Evolutionary conservation across 768 basidiomycete species (phyloP), one percentile per base, ranked within the genome.

Genomic region (Podaxis rugospora): DNA sequence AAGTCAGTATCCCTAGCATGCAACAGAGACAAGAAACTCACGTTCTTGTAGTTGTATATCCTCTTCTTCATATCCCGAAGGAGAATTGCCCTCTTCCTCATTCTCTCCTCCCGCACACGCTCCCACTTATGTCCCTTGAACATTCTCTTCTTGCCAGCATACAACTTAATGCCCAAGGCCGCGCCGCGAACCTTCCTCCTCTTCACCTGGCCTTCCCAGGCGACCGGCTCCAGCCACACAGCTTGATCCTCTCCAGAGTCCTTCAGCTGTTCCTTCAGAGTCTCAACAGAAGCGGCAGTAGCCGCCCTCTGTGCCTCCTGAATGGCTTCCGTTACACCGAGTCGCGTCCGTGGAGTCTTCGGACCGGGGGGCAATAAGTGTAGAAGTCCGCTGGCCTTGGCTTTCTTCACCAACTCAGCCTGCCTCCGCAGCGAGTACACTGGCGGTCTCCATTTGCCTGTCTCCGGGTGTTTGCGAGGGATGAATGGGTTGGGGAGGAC

Each of bases 71-170:
- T 92, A 69, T 85, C 83, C 66, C 84, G 80, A 80, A 92, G 74
- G 59, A 90, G 75, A 53, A 86, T 78, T 58, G 74, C 74, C 64
- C 76, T 83, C 68, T 78, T 81, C 67, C 73, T 74, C 59, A 74
- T 71, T 65, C 76, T 76, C 68, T 78, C 76, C 59, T 75, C 78
- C 65, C 76, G 78, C 64, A 75, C 69, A 37, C 89, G 82, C 75
- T 93, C 88, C 88, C 89, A 92, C 66, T 83, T 89, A 79, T 93
- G 92, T n/a, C 92, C 92, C 79, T 93, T 94, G 84, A 94, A 93
- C 92, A 93, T 93, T 63, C 82, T 78, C 79, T 85, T 89, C 82
- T 83, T 89, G 61, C 80, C 85, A 9, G 87, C 84, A 65, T 93
- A 94, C 65, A 93, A 72, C 57, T 83, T 80, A 64, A 81, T 80